These are phyloP conservation scores for Leptoxyphium fumago DNA, from an alignment of 2,329 filamentous ascomycete genomes.

Conservation along the genomic window DNA sequence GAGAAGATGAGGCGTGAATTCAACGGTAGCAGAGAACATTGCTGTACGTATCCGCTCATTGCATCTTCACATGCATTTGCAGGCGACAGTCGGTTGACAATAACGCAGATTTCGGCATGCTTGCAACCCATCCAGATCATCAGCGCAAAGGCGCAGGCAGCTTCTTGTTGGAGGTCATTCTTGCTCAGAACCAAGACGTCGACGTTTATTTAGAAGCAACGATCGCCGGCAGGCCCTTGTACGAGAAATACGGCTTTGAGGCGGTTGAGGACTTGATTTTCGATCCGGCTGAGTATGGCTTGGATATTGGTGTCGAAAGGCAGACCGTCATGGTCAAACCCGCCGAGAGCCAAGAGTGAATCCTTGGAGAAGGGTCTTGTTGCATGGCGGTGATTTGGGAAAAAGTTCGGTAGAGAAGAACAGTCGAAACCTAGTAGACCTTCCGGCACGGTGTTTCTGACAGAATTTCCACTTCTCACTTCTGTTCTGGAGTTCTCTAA, in stretches of 20 bases:
- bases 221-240: constrained; percentile 17
- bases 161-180: constrained; percentile 25
- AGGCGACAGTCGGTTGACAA: neutral
- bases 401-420: too few species aligned
- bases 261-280: constrained; percentile 17
- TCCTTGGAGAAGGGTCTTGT: too few species aligned
- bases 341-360: too few species aligned
- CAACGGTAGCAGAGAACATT: constrained; percentile 14
- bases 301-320: constrained; percentile 13
- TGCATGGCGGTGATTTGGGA: too few species aligned
- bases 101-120: constrained; percentile 17
- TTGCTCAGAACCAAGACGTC: constrained; percentile 23
- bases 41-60: constrained; percentile 11
- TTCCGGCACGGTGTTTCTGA: too few species aligned
- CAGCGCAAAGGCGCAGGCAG: constrained; percentile 28
- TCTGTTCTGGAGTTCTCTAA: too few species aligned
- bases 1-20: constrained; percentile 15
- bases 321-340: constrained; percentile 19
- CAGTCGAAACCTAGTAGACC: too few species aligned
- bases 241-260: constrained; percentile 20
- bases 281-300: constrained; percentile 13
- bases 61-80: too few species aligned
- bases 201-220: constrained; percentile 29
- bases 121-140: constrained; percentile 26
- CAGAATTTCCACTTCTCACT: too few species aligned